Conservation (phyloP, 1,284 basidiomycete genomes). For the Chalciporus sp. region DNA sequence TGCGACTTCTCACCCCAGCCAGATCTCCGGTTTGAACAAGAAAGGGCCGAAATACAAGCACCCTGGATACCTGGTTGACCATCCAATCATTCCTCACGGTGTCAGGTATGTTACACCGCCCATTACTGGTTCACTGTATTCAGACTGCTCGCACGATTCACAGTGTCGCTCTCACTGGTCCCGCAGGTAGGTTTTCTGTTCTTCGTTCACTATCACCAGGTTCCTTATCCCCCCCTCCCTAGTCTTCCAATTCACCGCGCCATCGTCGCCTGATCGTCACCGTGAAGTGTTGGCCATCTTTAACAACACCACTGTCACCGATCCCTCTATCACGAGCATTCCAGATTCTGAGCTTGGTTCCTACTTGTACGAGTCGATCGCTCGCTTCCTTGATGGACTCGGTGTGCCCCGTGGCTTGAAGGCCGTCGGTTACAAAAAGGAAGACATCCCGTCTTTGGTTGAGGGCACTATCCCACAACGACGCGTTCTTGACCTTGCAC, state of each 20-base stretch:
- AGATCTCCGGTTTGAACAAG: conserved; percentile 97
- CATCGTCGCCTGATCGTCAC: conserved; percentile 89
- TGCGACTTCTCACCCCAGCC: conserved; percentile 8
- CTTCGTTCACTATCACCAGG: background rate
- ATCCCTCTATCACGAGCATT: conserved; percentile 72
- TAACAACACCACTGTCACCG: conserved; percentile 61
- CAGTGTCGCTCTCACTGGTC: conserved; percentile 86
- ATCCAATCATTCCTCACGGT: conserved; percentile 93
- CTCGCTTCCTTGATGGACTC: conserved; percentile 85
- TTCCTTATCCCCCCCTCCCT: conserved; percentile 9
- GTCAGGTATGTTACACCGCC: conserved; percentile 54
- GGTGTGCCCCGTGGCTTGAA: conserved; percentile 88
- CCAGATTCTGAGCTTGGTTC: conserved; percentile 83
- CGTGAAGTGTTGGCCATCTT: conserved; percentile 89
- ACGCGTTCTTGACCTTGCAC: conserved; percentile 85
- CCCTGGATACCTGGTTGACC: conserved; percentile 78
- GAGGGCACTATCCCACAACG: conserved; percentile 88
- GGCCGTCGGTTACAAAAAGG: conserved; percentile 78
- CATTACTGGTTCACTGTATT: background rate
- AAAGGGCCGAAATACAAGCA: conserved; percentile 88
- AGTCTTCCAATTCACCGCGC: conserved; percentile 94
- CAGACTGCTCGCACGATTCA: background rate
- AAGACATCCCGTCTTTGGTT: conserved; percentile 71
- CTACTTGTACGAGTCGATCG: conserved; percentile 88
- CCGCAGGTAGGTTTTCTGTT: conserved; percentile 54